A percentile compares a stretch with the other conserved stretches of the same genome.
These are phyloP conservation scores for Pythium angustatum DNA, from an alignment of 352 stramenopile genomes.

Conservation along the genomic window DNA sequence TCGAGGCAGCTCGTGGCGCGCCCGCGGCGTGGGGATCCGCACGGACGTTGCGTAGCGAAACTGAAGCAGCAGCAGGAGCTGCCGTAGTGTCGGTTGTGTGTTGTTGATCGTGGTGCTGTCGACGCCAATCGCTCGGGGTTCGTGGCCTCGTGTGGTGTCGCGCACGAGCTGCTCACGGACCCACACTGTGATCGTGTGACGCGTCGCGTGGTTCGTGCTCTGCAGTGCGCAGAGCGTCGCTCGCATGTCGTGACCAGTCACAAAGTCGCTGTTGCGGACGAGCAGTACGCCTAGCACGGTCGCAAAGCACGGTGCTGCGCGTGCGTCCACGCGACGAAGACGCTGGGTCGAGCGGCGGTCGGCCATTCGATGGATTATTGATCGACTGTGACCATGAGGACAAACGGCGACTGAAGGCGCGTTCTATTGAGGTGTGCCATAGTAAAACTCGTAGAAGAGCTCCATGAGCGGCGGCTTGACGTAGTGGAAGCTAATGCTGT, in stretches of 20 bases:
- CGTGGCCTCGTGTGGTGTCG: conserved; percentile 26
- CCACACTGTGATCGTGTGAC: conserved; percentile 7
- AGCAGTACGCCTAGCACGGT: conserved; percentile 18
- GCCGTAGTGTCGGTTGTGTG: background rate
- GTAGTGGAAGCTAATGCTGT: conserved; percentile 86
- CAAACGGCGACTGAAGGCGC: too few species aligned
- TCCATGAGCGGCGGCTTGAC: conserved; percentile 86
- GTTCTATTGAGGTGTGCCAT: conserved; percentile 37
- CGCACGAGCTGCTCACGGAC: background rate
- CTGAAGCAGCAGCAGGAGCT: conserved; percentile 14
- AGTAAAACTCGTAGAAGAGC: conserved; percentile 84
- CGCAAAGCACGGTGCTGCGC: background rate
- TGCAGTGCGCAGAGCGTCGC: conserved; percentile 5
- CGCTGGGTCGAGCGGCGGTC: too few species aligned
- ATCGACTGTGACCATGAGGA: too few species aligned
- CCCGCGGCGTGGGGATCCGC: conserved; percentile 25
- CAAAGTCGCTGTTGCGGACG: conserved; percentile 11
- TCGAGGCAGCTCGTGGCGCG: conserved; percentile 31
- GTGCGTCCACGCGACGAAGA: background rate
- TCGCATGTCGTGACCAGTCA: conserved; percentile 6
- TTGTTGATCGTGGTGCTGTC: background rate
- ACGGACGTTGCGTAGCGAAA: conserved; percentile 41
- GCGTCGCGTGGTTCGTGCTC: conserved; percentile 1
- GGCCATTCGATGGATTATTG: too few species aligned
- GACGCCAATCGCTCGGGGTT: background rate